Evolutionary conservation across 2,329 filamentous ascomycete genomes (phyloP), one percentile per base, ranked within the genome.

Genomic region (Fusarium oligoseptatum): DNA sequence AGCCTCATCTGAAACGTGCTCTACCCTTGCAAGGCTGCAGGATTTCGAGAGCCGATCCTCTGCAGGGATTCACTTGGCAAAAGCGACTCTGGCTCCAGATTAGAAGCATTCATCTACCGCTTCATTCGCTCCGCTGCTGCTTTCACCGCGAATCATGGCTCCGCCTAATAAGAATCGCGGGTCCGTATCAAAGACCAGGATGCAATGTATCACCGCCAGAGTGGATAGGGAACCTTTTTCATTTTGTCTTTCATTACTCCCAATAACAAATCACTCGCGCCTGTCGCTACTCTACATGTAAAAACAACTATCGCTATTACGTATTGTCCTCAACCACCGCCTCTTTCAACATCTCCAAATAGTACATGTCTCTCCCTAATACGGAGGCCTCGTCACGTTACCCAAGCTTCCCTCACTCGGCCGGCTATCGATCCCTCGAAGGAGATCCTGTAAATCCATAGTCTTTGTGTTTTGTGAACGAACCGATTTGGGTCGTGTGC

Each of bases 351-450:
- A 74, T 71, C 73, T 68, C 64, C 70, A 37, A 61, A 39, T 71
- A 71, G 43, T 70, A 36, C 32, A 56, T 39, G n/a, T 63, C 50
- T 41, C 41, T 22, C 43, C 64, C 77, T 81, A 89, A 75, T 89
- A 89, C 20, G 88, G 87, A 61, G 87, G 88, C 77, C 83, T 84
- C 50, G 85, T 85, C 27, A 88, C 79, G 43, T 85, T 86, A 22
- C 86, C 85, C 61, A 88, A 70, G 56, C 81, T 84, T 43, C 83
- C 82, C 76, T 89, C 87, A 24, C 83, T 85, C 3, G 82, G 81
- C 20, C 83, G 82, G 75, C 85, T 86, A 75, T 89, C 87, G 72
- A 89, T 89, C 11, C 86, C 86, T 71, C 83, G 83, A 57, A 89
- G 79, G 56, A 89, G 79, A 58, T 87, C 84, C 68, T 87, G 83